Evolutionary conservation across 306 rosid species (phyloP), one percentile per base, ranked within the genome.

Genomic region (Dicorynia guianensis): DNA sequence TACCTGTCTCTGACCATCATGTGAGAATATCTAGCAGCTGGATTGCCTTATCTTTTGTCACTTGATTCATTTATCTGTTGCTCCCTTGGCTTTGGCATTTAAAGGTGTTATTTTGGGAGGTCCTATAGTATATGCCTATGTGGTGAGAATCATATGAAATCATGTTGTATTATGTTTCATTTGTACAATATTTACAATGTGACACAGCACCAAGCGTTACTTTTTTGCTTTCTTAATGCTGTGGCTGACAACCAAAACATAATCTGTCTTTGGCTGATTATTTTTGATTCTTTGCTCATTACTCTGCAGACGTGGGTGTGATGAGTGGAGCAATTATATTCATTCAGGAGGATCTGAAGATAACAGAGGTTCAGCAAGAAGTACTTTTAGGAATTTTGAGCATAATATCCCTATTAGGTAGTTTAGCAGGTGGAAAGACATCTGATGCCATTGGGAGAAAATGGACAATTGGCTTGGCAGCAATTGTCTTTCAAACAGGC

Each of bases 321-420:
- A 90, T 90, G 93, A 90, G 96, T 84, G 93, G 96, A 47, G 89
- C 93, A 47, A 86, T 88, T 67, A 44, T 88, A 40, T 90, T 88
- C 75, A 90, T 90, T 59, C 78, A 88, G 63, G 83, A 88, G 76
- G 93, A 90, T 74, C 81, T 90, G 50, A 88, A 90, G 80, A 84
- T 90, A 81, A 78, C 86, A 38, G 89, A 88, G 54, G 89, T 88
- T 39, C 91, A 90, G 58, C 83, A 73, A 74, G 96, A 88, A 70
- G 85, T 88, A 38, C 91, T 90, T 44, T 83, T 90, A 74, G 96
- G 93, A 62, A 84, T 88, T 80, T 81, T 90, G 82, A 88, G 91
- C 79, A 90, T 90, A 72, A 64, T 87, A 47, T 87, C 96, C 17
- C 68, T 90, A 11, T 46, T 88, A 39, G 96, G 91, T 39, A 86